phyloP scores from a whole-genome alignment of 768 basidiomycete species.

The Lactarius akahatsu region DNA sequence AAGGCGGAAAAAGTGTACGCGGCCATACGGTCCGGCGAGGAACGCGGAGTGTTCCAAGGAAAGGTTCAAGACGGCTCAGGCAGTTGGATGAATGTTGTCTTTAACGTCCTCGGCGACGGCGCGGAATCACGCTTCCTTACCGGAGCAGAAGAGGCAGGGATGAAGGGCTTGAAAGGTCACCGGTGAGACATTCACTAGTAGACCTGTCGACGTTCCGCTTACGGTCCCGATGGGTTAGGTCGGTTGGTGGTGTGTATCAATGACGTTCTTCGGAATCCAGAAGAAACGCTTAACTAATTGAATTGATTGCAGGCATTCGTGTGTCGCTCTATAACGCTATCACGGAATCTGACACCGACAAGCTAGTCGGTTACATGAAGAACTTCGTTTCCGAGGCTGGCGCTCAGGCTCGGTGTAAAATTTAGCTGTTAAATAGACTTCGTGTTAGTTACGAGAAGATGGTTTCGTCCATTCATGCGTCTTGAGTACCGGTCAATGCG shows the following conservation, averaged over 20 bases:
- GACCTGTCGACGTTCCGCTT: not conserved
- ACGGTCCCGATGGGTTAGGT: slow-evolving; percentile 17
- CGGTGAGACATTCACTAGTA: slow-evolving; percentile 49
- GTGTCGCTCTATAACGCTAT: slow-evolving; percentile 90
- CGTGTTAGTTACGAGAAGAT: not conserved
- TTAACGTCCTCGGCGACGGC: slow-evolving; percentile 72
- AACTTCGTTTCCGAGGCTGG: slow-evolving; percentile 43
- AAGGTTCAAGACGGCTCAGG: slow-evolving; percentile 74
- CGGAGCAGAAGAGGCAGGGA: slow-evolving; percentile 74
- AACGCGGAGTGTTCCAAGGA: slow-evolving; percentile 62
- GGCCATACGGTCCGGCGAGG: slow-evolving; percentile 67
- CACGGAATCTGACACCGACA: slow-evolving; percentile 68
- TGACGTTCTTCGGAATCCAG: not conserved
- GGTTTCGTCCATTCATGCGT: not conserved
- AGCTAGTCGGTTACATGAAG: slow-evolving; percentile 56
- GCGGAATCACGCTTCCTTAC: slow-evolving; percentile 72
- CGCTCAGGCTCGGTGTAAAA: slow-evolving; percentile 5
- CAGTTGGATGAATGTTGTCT: slow-evolving; percentile 97
- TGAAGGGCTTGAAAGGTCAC: slow-evolving; percentile 92
- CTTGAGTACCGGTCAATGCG: not conserved
- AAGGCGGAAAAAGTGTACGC: slow-evolving; percentile 81
- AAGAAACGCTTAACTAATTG: slow-evolving; percentile 10
- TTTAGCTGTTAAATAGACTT: not conserved
- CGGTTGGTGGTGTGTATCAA: slow-evolving; percentile 27
- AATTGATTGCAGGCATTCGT: slow-evolving; percentile 56